Base-by-base conservation (phyloP, 2,329 filamentous ascomycete species). In the Sporothrix protearum region DNA sequence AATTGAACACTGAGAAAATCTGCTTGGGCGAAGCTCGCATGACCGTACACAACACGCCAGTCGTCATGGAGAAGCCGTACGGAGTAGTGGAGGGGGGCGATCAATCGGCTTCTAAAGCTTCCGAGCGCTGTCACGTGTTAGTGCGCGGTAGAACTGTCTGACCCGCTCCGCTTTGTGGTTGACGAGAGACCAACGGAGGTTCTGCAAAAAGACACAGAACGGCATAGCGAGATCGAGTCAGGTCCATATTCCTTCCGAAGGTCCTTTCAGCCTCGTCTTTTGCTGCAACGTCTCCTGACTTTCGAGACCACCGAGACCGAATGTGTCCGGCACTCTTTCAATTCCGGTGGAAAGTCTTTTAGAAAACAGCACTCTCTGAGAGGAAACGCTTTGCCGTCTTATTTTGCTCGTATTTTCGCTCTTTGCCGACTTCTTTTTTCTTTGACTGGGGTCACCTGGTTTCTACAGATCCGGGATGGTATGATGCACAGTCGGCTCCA, bases 141-240 rank as follows among this genome's bases (percentile, higher is more conserved):
- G 8, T 49, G 19, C 10, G 10, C 68, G 68, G 68, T 36, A 22
- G 28, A 63, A 49, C 39, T 49, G 51, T 25, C 68, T 70, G 36
- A 70, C 55, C 68, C 68, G 68, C 28, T 70, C 55, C 55, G 68
- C 25, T 70, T 51, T 25, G n/a, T 36, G 39, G 63, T 70, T n/a
- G n/a, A n/a, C n/a, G n/a, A n/a, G n/a, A 19, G 12, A 39, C 67
- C 67, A 59, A 69, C 67, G 53, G 67, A 59, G 30, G 19, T 6
- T 16, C 9, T 14, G 19, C 45, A 25, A 47, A 25, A 66, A 28
- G 22, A 8, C 33, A 36, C 39, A 45, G 14, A 66, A 49, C n/a
- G 51, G 36, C 25, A 42, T 63, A 25, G 59, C 30, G 16, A 63
- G 57, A 19, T 39, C 57, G 30, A 49, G 22, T 3, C 14, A 53